phyloP scores from a whole-genome alignment of 1,284 basidiomycete genomes.

The Puccinia polysora region DNA sequence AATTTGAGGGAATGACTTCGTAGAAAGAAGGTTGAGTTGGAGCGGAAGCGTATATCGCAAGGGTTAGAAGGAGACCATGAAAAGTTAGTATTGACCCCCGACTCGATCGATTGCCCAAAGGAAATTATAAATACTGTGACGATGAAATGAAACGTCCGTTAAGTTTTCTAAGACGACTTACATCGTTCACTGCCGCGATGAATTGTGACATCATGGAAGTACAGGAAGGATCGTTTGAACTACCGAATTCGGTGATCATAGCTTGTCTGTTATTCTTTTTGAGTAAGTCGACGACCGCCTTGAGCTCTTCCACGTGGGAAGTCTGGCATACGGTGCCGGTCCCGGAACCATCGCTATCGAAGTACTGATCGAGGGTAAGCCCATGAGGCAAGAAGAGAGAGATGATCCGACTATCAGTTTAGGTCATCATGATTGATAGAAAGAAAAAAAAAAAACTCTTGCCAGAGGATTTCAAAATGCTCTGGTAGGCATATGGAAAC shows the following conservation, averaged over 20 bases:
- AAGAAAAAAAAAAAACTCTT: neutral
- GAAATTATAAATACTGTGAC: too few relatives aligned
- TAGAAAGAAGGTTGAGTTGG: too few relatives aligned
- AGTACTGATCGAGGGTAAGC: too few relatives aligned
- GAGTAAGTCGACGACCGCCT: conserved; percentile 10
- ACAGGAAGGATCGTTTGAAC: conserved; percentile 3
- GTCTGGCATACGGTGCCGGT: neutral
- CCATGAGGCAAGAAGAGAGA: too few relatives aligned
- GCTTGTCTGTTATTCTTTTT: conserved; percentile 6
- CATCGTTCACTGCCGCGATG: conserved; percentile 4
- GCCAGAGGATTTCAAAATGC: neutral
- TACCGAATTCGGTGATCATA: conserved; percentile 20
- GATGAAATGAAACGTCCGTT: too few relatives aligned
- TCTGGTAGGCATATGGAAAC: neutral
- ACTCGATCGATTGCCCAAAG: too few relatives aligned
- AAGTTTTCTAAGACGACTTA: too few relatives aligned
- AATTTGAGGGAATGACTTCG: conserved; percentile 7
- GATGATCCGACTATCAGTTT: too few relatives aligned
- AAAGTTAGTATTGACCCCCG: too few relatives aligned
- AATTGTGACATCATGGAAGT: conserved; percentile 14
- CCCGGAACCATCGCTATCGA: conserved; percentile 13
- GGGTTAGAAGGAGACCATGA: neutral
- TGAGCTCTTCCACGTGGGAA: neutral
- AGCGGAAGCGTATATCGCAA: too few relatives aligned
- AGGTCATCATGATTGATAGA: too few relatives aligned